Evolutionary conservation across 345 rosid species (phyloP).

Genomic region (Eucalyptus viminalis): DNA sequence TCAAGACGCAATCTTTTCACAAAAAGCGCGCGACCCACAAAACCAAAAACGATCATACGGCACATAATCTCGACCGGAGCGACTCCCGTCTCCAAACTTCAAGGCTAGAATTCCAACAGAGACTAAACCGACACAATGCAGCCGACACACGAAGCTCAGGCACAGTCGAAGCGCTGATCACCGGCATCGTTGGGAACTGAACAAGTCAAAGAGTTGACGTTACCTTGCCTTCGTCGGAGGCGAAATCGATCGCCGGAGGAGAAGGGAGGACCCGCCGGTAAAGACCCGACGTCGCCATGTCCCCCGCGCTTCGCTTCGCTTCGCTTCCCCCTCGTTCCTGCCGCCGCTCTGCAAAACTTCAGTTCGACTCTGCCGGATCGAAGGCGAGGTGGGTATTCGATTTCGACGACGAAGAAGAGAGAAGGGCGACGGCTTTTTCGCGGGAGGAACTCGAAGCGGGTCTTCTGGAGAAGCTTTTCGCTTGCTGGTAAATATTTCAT

Average conservation of each 20-base stretch:
- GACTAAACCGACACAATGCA: neutral
- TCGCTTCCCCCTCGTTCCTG: neutral
- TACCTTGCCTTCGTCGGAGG: conserved; percentile 75
- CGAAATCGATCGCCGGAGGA: conserved; percentile 75
- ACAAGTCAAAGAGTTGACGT: neutral
- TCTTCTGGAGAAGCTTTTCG: neutral
- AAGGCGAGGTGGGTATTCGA: neutral
- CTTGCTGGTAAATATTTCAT: neutral
- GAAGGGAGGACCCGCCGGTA: conserved; percentile 55
- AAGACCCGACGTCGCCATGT: conserved; percentile 56
- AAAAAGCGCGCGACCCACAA: neutral
- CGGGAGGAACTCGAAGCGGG: neutral
- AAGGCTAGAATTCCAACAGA: neutral
- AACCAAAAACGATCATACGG: neutral
- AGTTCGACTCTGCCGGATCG: neutral
- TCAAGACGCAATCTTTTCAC: neutral
- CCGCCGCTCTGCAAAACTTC: neutral
- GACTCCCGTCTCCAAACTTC: neutral
- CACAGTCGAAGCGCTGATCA: neutral
- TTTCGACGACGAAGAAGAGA: neutral
- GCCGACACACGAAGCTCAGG: neutral
- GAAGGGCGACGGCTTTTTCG: neutral
- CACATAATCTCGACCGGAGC: neutral
- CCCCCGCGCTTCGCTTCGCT: neutral
- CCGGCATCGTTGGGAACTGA: neutral